Evolutionary conservation across 768 basidiomycete species (phyloP).

Genomic region (Postia placenta): DNA sequence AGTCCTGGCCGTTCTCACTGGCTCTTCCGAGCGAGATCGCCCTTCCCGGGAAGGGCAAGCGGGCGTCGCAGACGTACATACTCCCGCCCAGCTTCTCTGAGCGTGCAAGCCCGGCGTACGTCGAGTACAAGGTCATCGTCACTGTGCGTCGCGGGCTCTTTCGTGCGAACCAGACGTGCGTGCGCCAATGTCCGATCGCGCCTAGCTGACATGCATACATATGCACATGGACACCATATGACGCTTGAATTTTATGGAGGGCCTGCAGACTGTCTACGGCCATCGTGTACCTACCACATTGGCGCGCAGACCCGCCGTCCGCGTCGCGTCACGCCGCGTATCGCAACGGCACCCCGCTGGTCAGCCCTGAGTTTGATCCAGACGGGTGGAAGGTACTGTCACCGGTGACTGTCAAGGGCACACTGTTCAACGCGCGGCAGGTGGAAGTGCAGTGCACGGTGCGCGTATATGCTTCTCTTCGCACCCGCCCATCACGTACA

Average conservation of each 20-base stretch:
- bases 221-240: background rate
- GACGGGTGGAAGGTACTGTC: slow-evolving; percentile 33
- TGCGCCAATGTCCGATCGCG: background rate
- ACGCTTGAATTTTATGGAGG: background rate
- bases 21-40: slow-evolving; percentile 38
- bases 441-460: slow-evolving; percentile 28
- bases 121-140: slow-evolving; percentile 49
- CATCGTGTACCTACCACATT: slow-evolving; percentile 29
- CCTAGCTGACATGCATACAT: too few species aligned
- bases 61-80: slow-evolving; percentile 27
- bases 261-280: slow-evolving; percentile 24
- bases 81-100: slow-evolving; percentile 53
- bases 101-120: slow-evolving; percentile 46
- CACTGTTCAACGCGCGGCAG: slow-evolving; percentile 26
- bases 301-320: slow-evolving; percentile 30
- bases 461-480: slow-evolving; percentile 9
- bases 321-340: slow-evolving; percentile 31
- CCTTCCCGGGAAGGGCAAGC: slow-evolving; percentile 29
- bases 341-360: slow-evolving; percentile 24
- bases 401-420: slow-evolving; percentile 28
- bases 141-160: slow-evolving; percentile 44
- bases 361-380: slow-evolving; percentile 34
- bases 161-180: slow-evolving; percentile 45
- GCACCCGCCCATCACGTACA: background rate
- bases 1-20: slow-evolving; percentile 44